phyloP scores from a whole-genome alignment of 1,139 yeast genomes.

The Keqinozyma sinolaborantium region DNA sequence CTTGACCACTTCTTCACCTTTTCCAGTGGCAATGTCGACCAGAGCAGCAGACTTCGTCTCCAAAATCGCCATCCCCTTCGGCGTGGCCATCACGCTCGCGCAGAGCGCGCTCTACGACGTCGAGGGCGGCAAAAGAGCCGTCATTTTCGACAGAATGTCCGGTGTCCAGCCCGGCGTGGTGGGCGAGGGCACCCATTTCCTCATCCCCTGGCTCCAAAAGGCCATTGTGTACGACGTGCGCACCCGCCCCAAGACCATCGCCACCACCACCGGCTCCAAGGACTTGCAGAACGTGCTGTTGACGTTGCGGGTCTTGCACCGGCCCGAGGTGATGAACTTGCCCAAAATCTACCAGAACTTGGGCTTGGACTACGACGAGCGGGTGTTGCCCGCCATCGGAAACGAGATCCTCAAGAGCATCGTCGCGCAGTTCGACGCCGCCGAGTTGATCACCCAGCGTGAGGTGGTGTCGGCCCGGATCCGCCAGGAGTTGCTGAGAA shows the following conservation, averaged over 20 bases:
- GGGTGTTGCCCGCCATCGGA: slow-evolving; percentile 95
- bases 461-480: slow-evolving; percentile 91
- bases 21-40: slow-evolving; percentile 25
- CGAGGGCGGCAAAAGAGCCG: slow-evolving; percentile 94
- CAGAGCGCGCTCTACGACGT: slow-evolving; percentile 87
- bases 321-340: slow-evolving; percentile 83
- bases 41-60: slow-evolving; percentile 38
- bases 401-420: slow-evolving; percentile 92
- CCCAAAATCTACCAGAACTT: slow-evolving; percentile 87
- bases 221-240: slow-evolving; percentile 90
- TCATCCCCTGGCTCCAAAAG: slow-evolving; percentile 93
- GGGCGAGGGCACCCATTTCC: slow-evolving; percentile 96
- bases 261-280: slow-evolving; percentile 95
- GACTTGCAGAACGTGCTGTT: slow-evolving; percentile 94
- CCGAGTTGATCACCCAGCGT: slow-evolving; percentile 95
- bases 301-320: slow-evolving; percentile 88
- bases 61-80: slow-evolving; percentile 65
- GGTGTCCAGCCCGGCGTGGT: slow-evolving; percentile 87
- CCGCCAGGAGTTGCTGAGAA: slow-evolving; percentile 76
- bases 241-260: slow-evolving; percentile 85
- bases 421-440: slow-evolving; percentile 98
- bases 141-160: slow-evolving; percentile 83
- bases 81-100: slow-evolving; percentile 61
- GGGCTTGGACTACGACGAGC: slow-evolving; percentile 94
- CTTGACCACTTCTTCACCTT: too few species aligned